Base-by-base conservation (phyloP, 192 early-diverging fungal genomes). In the Coemansia sp. region DNA sequence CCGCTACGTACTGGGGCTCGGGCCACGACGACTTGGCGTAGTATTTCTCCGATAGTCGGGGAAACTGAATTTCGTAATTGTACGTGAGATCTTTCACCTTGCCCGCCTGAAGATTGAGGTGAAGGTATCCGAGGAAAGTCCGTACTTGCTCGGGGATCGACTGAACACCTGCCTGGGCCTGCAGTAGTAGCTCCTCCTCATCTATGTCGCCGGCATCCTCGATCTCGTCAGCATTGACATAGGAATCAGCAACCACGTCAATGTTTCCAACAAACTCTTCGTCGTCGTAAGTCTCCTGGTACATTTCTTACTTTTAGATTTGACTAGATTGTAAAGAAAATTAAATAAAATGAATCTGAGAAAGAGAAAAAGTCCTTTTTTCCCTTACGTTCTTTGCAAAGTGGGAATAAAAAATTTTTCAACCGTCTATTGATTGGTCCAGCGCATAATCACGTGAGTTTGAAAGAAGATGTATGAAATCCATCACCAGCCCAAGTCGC, bases 11-110 rank as follows among this genome's bases (percentile, higher is more conserved):
- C 69, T 93, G 91, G 28, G 93, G 89, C 67, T 93, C 91, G 26
- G 96, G 96, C 96, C 96, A 98, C 17, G 91, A 71, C 57, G 86
- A 75, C 85, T 98, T 97, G 30, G 86, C 78, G 76, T 91, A 98
- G 85, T 89, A 96, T 86, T 94, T 91, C 63, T 98, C 94, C 19
- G 95, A 95, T 28, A 96, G 85, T 66, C 91, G 90, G 78, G 91
- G 91, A 87, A 96, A 98, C 55, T 92, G 88, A 69, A 85, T 89
- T 72, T 96, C 96, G 72, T 96, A 98, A 74, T 93, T 91, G 60
- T 88, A 86, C 67, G 93, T 85, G 43, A 98, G 86, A 63, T 98
- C 96, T 77, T 90, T 91, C 32, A 90, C 89, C 67, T 91, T 93
- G 82, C 89, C 89, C 77, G 91, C 92, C 46, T 88, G 72, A 63